Conservation (phyloP, 495 filamentous ascomycete genomes). For the Aspergillus heteromorphus region DNA sequence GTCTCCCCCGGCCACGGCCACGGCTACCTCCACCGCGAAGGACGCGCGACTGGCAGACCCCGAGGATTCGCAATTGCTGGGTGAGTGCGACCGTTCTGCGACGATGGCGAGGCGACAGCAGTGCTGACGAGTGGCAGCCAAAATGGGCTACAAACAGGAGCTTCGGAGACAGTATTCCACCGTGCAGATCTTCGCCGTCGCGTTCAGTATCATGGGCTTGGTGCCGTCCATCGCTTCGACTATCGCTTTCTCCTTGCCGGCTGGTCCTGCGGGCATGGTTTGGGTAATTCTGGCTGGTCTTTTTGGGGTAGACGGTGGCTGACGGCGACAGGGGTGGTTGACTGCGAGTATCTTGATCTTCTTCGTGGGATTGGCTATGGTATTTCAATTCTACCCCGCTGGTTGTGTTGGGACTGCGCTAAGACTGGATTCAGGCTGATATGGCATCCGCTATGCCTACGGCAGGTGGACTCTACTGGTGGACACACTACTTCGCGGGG, state of each 20-base stretch:
- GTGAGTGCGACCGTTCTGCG: neutral
- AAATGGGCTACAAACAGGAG: conserved; percentile 67
- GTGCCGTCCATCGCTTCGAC: conserved; percentile 67
- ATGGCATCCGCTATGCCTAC: conserved; percentile 67
- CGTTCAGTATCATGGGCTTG: conserved; percentile 69
- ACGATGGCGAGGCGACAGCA: neutral
- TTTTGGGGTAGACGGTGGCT: neutral
- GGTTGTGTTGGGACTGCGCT: neutral
- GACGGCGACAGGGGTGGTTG: conserved; percentile 51
- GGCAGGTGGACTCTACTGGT: conserved; percentile 63
- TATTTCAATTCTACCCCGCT: conserved; percentile 18
- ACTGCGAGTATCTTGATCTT: conserved; percentile 58
- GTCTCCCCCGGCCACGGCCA: neutral
- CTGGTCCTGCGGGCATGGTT: conserved; percentile 65
- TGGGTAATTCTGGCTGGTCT: conserved; percentile 36
- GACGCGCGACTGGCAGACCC: neutral
- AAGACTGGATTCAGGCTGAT: conserved; percentile 46
- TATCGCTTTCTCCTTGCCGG: conserved; percentile 58
- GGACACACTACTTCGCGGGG: conserved; percentile 63
- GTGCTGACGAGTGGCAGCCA: conserved; percentile 15
- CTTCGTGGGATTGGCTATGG: conserved; percentile 61
- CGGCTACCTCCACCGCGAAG: neutral
- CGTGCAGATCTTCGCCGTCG: conserved; percentile 64
- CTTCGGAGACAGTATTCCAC: conserved; percentile 60
- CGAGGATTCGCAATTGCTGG: neutral